phyloP scores from a whole-genome alignment of 1,139 yeast species.

The Suhomyces wounanorum region DNA sequence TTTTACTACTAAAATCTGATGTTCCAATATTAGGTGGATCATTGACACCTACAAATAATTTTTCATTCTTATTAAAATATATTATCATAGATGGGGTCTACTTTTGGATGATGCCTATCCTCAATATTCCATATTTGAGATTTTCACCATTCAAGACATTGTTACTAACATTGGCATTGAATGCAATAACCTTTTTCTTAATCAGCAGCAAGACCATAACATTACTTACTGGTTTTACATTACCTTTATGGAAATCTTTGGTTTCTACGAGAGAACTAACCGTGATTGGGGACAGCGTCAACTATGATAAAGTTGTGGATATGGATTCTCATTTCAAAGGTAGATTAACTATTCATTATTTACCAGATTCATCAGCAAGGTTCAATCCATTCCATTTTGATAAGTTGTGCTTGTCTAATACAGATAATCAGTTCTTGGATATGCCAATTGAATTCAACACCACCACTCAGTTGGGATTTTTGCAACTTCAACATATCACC shows the following conservation, averaged over 20 bases:
- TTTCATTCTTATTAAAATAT: constrained; percentile 69
- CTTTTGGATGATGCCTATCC: constrained; percentile 66
- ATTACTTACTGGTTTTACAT: constrained; percentile 31
- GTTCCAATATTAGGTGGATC: constrained; percentile 20
- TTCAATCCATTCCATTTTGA: constrained; percentile 74
- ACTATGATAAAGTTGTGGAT: constrained; percentile 50
- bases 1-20: constrained; percentile 46
- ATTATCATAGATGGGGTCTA: constrained; percentile 70
- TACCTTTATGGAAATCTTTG: constrained; percentile 51
- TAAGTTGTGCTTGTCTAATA: constrained; percentile 55
- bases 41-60: constrained; percentile 41
- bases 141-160: constrained; percentile 59
- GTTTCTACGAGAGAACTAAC: constrained; percentile 61
- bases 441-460: constrained; percentile 85
- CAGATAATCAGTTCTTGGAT: constrained; percentile 23
- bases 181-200: constrained; percentile 42
- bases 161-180: constrained; percentile 39
- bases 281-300: constrained; percentile 58
- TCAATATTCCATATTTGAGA: constrained; percentile 72
- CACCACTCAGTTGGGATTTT: constrained; percentile 65
- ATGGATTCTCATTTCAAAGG: constrained; percentile 81
- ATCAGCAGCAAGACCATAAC: constrained; percentile 44
- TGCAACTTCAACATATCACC: constrained; percentile 66
- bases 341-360: constrained; percentile 76
- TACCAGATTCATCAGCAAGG: constrained; percentile 89